Evolutionary conservation across 129 eudicot species (phyloP), one percentile per base, ranked within the genome.

Genomic region (Heracleum sosnowskyi): DNA sequence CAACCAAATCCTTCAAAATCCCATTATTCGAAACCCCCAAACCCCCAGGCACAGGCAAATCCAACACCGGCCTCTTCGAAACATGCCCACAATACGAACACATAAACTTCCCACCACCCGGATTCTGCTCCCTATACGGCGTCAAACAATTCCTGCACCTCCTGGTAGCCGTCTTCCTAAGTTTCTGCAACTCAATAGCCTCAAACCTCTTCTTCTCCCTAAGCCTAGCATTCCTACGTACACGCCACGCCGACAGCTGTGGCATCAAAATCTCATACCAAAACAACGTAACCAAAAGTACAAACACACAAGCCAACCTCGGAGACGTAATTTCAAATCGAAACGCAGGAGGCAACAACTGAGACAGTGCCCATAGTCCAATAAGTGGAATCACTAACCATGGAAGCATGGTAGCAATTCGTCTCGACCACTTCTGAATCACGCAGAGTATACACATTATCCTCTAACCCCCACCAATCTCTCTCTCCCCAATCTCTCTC

Each of bases 371-470:
- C 98, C 98, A 94, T 34, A 94, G 85, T 79, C 85, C 97, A 80
- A 94, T 94, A 31, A 94, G 88, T 69, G 98, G 98, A 82, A 94
- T 88, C 47, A 94, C 98, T 79, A 91, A 79, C 98, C 98, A 94
- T 24, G 98, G 98, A 63, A 91, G 84, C 98, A 94, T 94, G 82
- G 98, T 94, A 82, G 97, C 98, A 84, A 91, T 82, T 83, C 86
- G 73, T 74, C 98, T 81, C 45, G 98, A 91, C 97, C 97, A 94
- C 92, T 86, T 91, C 85, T 91, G 97, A 88, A 94, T 89, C 86
- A 88, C 96, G 71, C 98, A 94, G 74, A 94, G 90, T 88, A 91
- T 91, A 88, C 98, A 94, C 98, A 94, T 94, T 94, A 94, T 94
- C 97, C 75, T 60, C 34, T 10, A 83, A 17, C 84, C 76, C 49